Evolutionary conservation across 208 protist genomes (phyloP).

Genomic region (Herpetomonas samuelpessoai): DNA sequence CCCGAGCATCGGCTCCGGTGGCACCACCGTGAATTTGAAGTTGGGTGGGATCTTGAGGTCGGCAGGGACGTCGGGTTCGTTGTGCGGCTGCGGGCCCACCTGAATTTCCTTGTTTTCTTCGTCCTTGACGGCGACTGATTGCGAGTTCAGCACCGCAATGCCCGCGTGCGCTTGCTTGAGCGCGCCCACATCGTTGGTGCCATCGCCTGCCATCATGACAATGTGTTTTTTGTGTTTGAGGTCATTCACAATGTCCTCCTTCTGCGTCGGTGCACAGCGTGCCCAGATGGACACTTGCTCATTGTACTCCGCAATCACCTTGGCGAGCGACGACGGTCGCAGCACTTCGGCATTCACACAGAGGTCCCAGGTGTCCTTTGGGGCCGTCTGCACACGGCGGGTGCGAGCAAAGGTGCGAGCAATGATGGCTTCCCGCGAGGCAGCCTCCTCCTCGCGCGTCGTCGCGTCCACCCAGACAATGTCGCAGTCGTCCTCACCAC

Average conservation of each 20-base stretch:
- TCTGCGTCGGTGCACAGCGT: conserved; percentile 87
- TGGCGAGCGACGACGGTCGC: conserved; percentile 22
- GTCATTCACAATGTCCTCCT: conserved; percentile 86
- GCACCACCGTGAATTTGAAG: conserved; percentile 82
- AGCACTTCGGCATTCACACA: conserved; percentile 82
- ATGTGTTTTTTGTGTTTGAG: conserved; percentile 85
- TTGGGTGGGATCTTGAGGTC: conserved; percentile 75
- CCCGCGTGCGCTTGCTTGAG: conserved; percentile 99
- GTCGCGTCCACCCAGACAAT: conserved; percentile 68
- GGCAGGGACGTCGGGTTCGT: conserved; percentile 79
- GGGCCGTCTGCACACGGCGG: conserved; percentile 27
- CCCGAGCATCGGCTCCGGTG: conserved; percentile 45
- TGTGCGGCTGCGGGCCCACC: conserved; percentile 75
- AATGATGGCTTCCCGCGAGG: conserved; percentile 26
- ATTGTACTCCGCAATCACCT: conserved; percentile 65
- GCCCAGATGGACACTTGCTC: conserved; percentile 89
- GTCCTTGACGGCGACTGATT: conserved; percentile 43
- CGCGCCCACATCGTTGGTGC: conserved; percentile 98
- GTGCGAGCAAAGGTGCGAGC: conserved; percentile 59
- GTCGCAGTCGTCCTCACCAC: conserved; percentile 4
- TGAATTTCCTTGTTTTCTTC: conserved; percentile 19
- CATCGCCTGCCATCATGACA: conserved; percentile 93
- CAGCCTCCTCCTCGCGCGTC: conserved; percentile 29
- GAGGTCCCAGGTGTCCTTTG: conserved; percentile 69
- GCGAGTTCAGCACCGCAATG: conserved; percentile 93